Evolutionary conservation across 208 protist genomes (phyloP), one percentile per base, ranked within the genome.

Genomic region (Trypanosoma lewisi): DNA sequence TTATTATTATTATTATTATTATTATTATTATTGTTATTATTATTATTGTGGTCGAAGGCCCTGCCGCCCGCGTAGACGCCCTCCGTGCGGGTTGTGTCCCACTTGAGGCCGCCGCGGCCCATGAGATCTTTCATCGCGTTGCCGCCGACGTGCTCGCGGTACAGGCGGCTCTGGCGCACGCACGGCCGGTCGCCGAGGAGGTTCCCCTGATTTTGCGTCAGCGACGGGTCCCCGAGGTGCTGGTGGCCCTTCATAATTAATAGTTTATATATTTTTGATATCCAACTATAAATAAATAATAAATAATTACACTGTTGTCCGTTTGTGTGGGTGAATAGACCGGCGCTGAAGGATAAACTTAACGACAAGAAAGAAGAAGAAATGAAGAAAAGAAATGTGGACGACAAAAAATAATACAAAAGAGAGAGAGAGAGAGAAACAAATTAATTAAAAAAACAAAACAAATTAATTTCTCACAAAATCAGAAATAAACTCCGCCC

Each of bases 121-220:
- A 95, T 73, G 11, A 95, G 45, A 6, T 88, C 84, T 70, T 95
- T 95, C 89, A 95, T 95, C 8, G 56, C 69, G 57, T 95, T 95
- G 21, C 89, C 89, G 53, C 84, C 82, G 47, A 75, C 76, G 41
- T 86, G 77, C 62, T 93, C 81, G 17, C 89, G 78, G 76, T 91
- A 92, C 14, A 91, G 71, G 17, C 77, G 72, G 45, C 78, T 90
- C 75, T 95, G 89, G 4, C 89, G 85, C n/a, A 95, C 89, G 57
- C 89, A 93, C 2, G 89, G 86, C n/a, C 89, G 80, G 55, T 89
- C 80, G 42, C 89, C 89, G 30, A 95, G 75, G 27, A 88, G 54
- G 83, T 95, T 95, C 59, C 84, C 86, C 70, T 92, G 85, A 55
- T 96, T 96, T 67, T 93, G 85, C 12, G 89, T 91, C 36, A 88